Percentiles rank a stretch among this genome's conserved stretches.
Conservation (phyloP, 1,139 yeast species). For the Candida tunisiensis region DNA sequence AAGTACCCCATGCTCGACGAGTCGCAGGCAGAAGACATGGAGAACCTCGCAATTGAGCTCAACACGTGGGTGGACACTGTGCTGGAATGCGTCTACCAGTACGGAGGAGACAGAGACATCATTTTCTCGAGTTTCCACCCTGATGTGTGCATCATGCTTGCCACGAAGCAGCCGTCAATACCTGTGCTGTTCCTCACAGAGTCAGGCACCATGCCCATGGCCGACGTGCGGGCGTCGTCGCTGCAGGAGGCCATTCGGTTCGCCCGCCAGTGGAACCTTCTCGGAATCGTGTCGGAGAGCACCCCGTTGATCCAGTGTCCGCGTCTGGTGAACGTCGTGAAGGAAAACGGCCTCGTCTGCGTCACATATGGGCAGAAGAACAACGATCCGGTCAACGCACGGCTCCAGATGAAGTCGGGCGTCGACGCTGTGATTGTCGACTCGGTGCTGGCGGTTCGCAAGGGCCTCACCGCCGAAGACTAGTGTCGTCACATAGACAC, state of each 20-base stretch:
- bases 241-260: slow-evolving; percentile 85
- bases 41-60: slow-evolving; percentile 67
- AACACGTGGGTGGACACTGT: slow-evolving; percentile 75
- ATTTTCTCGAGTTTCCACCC: slow-evolving; percentile 93
- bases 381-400: slow-evolving; percentile 74
- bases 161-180: slow-evolving; percentile 84
- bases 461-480: slow-evolving; percentile 34
- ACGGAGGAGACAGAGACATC: slow-evolving; percentile 66
- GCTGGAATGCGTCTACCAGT: slow-evolving; percentile 61
- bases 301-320: slow-evolving; percentile 76
- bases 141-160: slow-evolving; percentile 69
- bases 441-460: slow-evolving; percentile 81
- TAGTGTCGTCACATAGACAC: neutral
- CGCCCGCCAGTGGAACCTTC: slow-evolving; percentile 79
- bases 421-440: slow-evolving; percentile 98
- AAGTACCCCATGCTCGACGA: slow-evolving; percentile 95
- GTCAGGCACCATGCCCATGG: slow-evolving; percentile 68
- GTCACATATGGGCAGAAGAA: slow-evolving; percentile 73
- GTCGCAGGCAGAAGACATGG: slow-evolving; percentile 79
- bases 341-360: slow-evolving; percentile 81
- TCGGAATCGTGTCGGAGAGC: slow-evolving; percentile 89
- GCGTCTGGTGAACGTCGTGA: slow-evolving; percentile 73
- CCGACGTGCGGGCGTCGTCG: slow-evolving; percentile 77
- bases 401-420: slow-evolving; percentile 80
- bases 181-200: slow-evolving; percentile 85